Base-by-base conservation (phyloP, 345 rosid genomes). In the Isatis tinctoria region DNA sequence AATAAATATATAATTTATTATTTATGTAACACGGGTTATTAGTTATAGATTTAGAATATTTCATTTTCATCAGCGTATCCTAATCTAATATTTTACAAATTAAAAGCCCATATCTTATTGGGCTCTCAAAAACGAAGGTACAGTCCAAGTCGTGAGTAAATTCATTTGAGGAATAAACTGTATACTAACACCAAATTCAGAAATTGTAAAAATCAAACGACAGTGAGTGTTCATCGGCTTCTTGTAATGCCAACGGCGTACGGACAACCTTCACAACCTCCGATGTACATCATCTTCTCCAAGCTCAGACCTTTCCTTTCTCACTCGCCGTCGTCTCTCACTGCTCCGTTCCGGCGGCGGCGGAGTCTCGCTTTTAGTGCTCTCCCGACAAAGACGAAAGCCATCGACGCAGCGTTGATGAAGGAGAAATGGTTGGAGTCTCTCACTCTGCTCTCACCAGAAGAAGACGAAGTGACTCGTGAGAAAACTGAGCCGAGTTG, bases 361-460 rank as follows among this genome's bases (percentile, higher is more conserved):
- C 72, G n/a, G 30, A 30, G 13, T 33, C 28, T 64, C 36, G 52
- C 54, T 44, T 57, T 39, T 11, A 52, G 67, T 3, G 78, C 76
- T 18, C 61, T 56, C 44, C 24, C 63, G 0, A 53, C 64, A 13
- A 52, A 24, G 36, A 76, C 47, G 16, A 79, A 77, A 48, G 79
- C 53, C 18, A 44, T 74, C 2, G 84, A 69, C 16, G 84, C 77
- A 44, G 69, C 81, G 11, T 60, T 77, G 10, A 74, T 90, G 32
- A 84, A 87, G 77, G 83, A 79, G 73, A 69, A 79, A 64, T 90
- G 93, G 96, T 74, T 90, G 35, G 86, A 83, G 26, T 90, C 93
- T 12, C 88, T 90, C 33, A 72, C 90, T 76, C 74, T 66, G 63
- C 82, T 84, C 8, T 78, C 45, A 24, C 51, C 39, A 14, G 52